Conservation (phyloP, 2,329 filamentous ascomycete genomes). For the Hymenoscyphus fructigenus region DNA sequence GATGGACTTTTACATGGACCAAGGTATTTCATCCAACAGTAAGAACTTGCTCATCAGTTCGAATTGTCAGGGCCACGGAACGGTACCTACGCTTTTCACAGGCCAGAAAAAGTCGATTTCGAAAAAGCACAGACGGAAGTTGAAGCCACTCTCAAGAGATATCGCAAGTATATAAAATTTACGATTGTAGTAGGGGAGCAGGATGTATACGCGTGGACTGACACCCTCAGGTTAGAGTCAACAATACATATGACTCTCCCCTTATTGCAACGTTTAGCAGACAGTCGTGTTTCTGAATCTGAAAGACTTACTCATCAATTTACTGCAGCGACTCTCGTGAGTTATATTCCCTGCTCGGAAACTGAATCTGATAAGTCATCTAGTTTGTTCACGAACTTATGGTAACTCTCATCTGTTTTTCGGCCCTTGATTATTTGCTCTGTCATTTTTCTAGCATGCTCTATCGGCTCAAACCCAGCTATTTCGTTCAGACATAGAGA, state of each 20-base stretch:
- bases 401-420: not conserved
- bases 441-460: not conserved
- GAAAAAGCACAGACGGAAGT: not conserved
- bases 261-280: not conserved
- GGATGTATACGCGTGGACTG: too few species aligned
- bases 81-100: not conserved
- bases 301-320: not conserved
- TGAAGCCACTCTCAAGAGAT: not conserved
- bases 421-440: not conserved
- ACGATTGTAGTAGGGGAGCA: not conserved
- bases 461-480: not conserved
- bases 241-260: not conserved
- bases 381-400: not conserved
- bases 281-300: not conserved
- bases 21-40: not conserved
- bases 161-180: not conserved
- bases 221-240: not conserved
- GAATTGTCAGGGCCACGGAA: not conserved
- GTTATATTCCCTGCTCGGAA: not conserved
- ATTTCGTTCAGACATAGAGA: not conserved
- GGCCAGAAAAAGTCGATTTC: not conserved
- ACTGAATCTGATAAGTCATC: not conserved
- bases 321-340: not conserved
- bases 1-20: not conserved
- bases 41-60: not conserved